A percentile compares a stretch with the other conserved stretches of the same genome.
Evolutionary conservation across 805 yeast genomes (phyloP).

Genomic region (Maudiozyma pseudohumilis): DNA sequence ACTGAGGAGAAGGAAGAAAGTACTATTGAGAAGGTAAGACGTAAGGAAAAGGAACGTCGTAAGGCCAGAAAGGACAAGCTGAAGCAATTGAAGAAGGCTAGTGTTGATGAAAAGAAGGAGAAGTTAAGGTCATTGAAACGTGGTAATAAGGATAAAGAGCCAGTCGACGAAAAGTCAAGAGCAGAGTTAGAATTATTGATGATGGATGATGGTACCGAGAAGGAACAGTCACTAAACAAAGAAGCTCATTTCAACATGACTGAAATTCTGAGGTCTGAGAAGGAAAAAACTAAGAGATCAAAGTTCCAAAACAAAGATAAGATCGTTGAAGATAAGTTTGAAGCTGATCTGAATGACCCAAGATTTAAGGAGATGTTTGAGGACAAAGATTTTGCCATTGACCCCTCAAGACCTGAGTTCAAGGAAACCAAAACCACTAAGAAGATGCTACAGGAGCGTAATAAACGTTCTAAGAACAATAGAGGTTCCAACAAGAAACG

Average conservation of each 20-base stretch:
- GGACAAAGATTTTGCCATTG: constrained; percentile 86
- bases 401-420: constrained; percentile 85
- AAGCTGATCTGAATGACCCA: constrained; percentile 68
- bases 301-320: constrained; percentile 38
- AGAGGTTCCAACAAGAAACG: constrained; percentile 6
- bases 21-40: constrained; percentile 67
- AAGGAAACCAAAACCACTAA: constrained; percentile 84
- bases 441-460: constrained; percentile 66
- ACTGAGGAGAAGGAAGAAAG: constrained; percentile 48
- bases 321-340: constrained; percentile 46
- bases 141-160: constrained; percentile 24
- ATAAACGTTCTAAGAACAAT: constrained; percentile 35
- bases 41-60: constrained; percentile 90
- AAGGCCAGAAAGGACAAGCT: constrained; percentile 70
- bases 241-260: constrained; percentile 70
- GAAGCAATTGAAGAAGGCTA: constrained; percentile 47
- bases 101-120: constrained; percentile 42
- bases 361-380: constrained; percentile 80
- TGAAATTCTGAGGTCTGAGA: constrained; percentile 66
- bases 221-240: constrained; percentile 27
- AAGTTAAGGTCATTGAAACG: constrained; percentile 27
- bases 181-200: constrained; percentile 63
- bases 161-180: constrained; percentile 32
- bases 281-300: constrained; percentile 43
- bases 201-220: constrained; percentile 49